Evolutionary conservation across 108 stramenopile species (phyloP), one percentile per base, ranked within the genome.

Genomic region (Chaetoceros muelleri): DNA sequence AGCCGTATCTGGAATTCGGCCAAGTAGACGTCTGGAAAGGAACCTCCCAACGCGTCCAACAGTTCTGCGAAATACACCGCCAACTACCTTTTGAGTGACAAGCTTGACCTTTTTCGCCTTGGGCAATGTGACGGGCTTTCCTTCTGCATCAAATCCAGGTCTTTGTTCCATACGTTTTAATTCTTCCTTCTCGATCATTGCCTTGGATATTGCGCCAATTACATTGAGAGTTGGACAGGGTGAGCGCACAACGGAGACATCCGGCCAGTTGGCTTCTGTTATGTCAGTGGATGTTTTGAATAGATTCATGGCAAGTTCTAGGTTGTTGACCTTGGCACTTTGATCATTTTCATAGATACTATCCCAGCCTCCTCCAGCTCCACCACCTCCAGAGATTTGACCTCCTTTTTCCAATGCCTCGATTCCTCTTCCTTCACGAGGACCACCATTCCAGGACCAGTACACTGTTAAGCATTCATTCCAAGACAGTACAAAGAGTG

Each of bases 381-480:
- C 92, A 51, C 87, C 87, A 21, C 80, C 84, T 19, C 87, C 87
- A 48, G 68, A 66, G 49, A 89, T 89, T 61, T 89, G 85, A 10
- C 87, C 92, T 51, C 73, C 81, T 71, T 87, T 82, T 66, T 89
- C 92, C 2, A 93, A 57, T 2, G 91, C 87, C 59, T 86, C 87
- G 10, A 79, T 81, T 57, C 91, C 91, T 50, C 91, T 71, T 24
- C 87, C 87, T 64, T 89, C 87, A 59, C 87, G 85, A 16, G 92
- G 87, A 48, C 92, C 92, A 52, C 96, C 96, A 63, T 97, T 97
- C 96, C 96, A 97, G 55, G 84, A 76, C 96, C 96, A 97, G 88
- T 97, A 97, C 0, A 92, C 85, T 40, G 34, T 10, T 5, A 67
- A 71, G 19, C 49, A 50, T 30, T 61, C 49, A 8, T 18, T 24